Conservation (phyloP, 352 stramenopile genomes). For the Phytophthora constricta region DNA sequence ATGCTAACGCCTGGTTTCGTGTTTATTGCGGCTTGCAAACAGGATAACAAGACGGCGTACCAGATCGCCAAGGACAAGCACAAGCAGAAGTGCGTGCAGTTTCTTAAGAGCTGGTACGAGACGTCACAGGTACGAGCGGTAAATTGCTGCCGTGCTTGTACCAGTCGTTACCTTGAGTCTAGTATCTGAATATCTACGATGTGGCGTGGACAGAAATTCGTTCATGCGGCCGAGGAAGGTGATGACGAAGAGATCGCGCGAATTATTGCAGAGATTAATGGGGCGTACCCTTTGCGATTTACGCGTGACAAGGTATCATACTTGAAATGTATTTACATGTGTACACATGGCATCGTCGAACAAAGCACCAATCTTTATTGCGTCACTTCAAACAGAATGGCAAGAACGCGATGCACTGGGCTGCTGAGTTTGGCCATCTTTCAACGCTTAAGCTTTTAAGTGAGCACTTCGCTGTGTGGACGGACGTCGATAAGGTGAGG, state of each 20-base stretch:
- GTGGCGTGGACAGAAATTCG: conserved; percentile 62
- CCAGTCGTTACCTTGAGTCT: background rate
- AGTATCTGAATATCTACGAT: background rate
- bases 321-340: background rate
- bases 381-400: conserved; percentile 62
- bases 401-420: conserved; percentile 90
- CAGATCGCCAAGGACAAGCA: conserved; percentile 91
- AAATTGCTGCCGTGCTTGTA: background rate
- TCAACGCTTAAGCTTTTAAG: conserved; percentile 81
- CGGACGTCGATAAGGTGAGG: conserved; percentile 76
- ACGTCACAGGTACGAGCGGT: conserved; percentile 70
- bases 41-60: conserved; percentile 91
- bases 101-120: conserved; percentile 90
- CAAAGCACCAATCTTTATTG: background rate
- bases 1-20: background rate
- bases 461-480: conserved; percentile 82
- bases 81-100: conserved; percentile 88
- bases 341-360: background rate
- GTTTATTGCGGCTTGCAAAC: background rate
- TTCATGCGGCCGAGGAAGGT: conserved; percentile 82
- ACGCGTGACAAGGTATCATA: conserved; percentile 83
- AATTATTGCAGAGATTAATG: conserved; percentile 85
- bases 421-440: conserved; percentile 78
- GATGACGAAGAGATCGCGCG: conserved; percentile 80
- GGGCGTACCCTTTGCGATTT: conserved; percentile 76